Conservation (phyloP, 805 yeast genomes). For the Nakazawaea laoshanensis region DNA sequence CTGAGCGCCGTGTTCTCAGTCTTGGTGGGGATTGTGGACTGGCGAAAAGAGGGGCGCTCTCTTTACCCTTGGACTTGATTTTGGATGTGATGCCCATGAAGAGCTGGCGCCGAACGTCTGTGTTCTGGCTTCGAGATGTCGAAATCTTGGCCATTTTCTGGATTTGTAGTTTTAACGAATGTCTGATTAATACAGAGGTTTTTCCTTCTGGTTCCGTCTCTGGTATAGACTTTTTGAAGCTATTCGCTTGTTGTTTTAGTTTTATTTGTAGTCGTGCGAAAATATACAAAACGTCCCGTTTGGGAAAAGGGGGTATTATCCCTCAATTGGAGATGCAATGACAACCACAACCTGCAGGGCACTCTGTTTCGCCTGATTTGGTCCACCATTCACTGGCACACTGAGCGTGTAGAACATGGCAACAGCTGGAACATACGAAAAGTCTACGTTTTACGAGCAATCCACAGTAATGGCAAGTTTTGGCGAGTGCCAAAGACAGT, state of each 20-base stretch:
- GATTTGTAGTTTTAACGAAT: no score
- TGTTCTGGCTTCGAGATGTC: slow-evolving; percentile 13
- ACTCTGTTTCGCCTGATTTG: slow-evolving; percentile 34
- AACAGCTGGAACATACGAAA: slow-evolving; percentile 65
- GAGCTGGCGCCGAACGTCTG: slow-evolving; percentile 24
- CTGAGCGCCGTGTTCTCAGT: not conserved
- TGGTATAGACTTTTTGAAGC: no score
- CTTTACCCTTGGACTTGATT: no score
- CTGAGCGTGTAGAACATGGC: slow-evolving; percentile 67
- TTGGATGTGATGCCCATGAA: slow-evolving; percentile 24
- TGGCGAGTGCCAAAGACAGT: slow-evolving; percentile 1
- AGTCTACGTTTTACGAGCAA: slow-evolving; percentile 50
- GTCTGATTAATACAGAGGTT: no score
- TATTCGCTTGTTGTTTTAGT: no score
- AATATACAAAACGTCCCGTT: no score
- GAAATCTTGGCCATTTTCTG: slow-evolving; percentile 12
- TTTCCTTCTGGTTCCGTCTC: no score
- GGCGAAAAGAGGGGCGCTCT: no score
- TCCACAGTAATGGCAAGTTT: slow-evolving; percentile 56
- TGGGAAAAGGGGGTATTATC: no score
- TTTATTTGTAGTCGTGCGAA: no score
- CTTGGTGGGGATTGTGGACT: not conserved
- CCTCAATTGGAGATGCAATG: slow-evolving; percentile 31
- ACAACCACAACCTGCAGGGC: slow-evolving; percentile 88
- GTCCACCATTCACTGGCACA: slow-evolving; percentile 85